Evolutionary conservation across 169 alveolate genomes (phyloP).

Genomic region (Cardiosporidium cionae): DNA sequence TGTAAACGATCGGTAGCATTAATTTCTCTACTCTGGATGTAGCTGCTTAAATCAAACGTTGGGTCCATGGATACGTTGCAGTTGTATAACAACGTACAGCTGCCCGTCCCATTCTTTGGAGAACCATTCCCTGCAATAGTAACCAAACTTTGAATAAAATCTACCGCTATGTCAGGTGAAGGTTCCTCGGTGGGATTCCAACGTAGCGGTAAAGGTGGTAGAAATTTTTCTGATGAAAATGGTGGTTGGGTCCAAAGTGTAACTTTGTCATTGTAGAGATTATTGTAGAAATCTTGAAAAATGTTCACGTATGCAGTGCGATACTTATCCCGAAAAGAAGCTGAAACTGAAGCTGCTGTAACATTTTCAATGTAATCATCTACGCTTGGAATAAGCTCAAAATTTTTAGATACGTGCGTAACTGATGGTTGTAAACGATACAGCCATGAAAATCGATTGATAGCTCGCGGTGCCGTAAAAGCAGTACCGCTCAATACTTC

Average conservation of each 20-base stretch:
- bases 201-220: neutral
- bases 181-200: neutral
- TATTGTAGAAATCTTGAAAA: neutral
- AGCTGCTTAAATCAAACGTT: too few species aligned
- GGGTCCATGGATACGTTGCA: conserved; percentile 52
- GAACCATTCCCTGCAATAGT: conserved; percentile 62
- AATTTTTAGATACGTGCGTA: neutral
- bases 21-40: too few species aligned
- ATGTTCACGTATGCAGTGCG: too few species aligned
- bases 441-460: conserved; percentile 52
- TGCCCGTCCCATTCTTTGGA: conserved; percentile 53
- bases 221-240: neutral
- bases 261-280: neutral
- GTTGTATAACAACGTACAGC: conserved; percentile 49
- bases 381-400: neutral
- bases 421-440: conserved; percentile 58
- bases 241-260: neutral
- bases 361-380: neutral
- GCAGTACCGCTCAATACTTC: conserved; percentile 67
- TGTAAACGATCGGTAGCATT: too few species aligned
- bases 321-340: neutral
- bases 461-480: conserved; percentile 54
- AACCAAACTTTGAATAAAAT: conserved; percentile 50
- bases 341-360: neutral
- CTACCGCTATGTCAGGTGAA: neutral